These are phyloP conservation scores for Kregervanrija pseudodelftensis DNA, from an alignment of 805 yeast species.

Conservation along the genomic window DNA sequence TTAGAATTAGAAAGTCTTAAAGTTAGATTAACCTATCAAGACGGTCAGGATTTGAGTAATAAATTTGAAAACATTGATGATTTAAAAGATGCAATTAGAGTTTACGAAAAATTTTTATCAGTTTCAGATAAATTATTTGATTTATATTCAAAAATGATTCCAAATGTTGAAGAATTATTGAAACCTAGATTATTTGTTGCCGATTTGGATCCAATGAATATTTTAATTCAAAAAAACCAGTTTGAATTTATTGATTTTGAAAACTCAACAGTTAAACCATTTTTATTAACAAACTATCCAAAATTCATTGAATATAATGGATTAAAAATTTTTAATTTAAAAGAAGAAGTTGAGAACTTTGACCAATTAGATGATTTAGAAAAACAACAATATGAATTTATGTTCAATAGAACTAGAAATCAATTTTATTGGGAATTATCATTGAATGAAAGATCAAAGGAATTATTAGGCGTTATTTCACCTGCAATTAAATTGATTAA, in stretches of 20 bases:
- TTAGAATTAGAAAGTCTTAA: constrained; percentile 59
- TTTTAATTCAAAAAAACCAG: constrained; percentile 41
- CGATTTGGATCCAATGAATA: constrained; percentile 89
- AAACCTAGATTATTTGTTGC: constrained; percentile 72
- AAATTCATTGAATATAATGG: constrained; percentile 82
- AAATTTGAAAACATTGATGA: constrained; percentile 35
- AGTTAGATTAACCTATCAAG: constrained; percentile 44
- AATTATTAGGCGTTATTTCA: constrained; percentile 73
- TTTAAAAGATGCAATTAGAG: constrained; percentile 44
- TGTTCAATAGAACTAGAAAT: constrained; percentile 85
- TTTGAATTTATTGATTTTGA: constrained; percentile 76
- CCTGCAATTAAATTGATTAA: constrained; percentile 71
- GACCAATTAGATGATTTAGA: constrained; percentile 62
- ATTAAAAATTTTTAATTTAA: constrained; percentile 71
- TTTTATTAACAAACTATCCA: constrained; percentile 71
- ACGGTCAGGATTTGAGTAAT: constrained; percentile 42
- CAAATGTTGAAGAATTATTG: constrained; percentile 54
- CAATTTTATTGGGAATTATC: constrained; percentile 83
- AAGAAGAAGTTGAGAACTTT: constrained; percentile 68
- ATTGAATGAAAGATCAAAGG: constrained; percentile 55
- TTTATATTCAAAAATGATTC: constrained; percentile 42
- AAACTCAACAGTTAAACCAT: constrained; percentile 73
- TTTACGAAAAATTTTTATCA: constrained; percentile 52
- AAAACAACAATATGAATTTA: constrained; percentile 74
- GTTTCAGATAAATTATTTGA: constrained; percentile 57